These are phyloP conservation scores for Coleophoma crateriformis DNA, from an alignment of 2,329 filamentous ascomycete species.

Conservation along the genomic window DNA sequence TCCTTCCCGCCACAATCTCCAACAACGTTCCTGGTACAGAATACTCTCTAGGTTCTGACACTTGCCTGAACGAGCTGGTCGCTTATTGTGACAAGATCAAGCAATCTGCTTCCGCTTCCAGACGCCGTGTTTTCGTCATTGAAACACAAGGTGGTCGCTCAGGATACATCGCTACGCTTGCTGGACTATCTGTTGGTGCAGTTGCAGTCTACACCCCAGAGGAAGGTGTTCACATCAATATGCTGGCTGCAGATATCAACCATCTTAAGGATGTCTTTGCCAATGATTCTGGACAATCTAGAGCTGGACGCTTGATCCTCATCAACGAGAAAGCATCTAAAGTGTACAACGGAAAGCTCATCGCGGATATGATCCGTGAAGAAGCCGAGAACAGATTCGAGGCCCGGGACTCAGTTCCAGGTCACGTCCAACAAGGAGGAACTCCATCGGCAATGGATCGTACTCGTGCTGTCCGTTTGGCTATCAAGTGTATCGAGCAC, in stretches of 20 bases:
- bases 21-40: slow-evolving; percentile 98
- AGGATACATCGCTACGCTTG: slow-evolving; percentile 88
- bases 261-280: slow-evolving; percentile 82
- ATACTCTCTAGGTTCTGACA: slow-evolving; percentile 94
- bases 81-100: slow-evolving; percentile 96
- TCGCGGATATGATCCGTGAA: slow-evolving; percentile 92
- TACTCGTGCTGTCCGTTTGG: slow-evolving; percentile 82
- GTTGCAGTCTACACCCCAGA: slow-evolving; percentile 94
- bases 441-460: slow-evolving; percentile 95
- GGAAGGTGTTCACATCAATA: slow-evolving; percentile 89
- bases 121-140: slow-evolving; percentile 92
- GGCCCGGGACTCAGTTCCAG: slow-evolving; percentile 83
- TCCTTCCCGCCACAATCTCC: slow-evolving; percentile 93
- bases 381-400: slow-evolving; percentile 92
- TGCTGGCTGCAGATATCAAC: slow-evolving; percentile 85
- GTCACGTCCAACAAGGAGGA: slow-evolving; percentile 91
- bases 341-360: slow-evolving; percentile 87
- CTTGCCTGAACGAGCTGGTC: slow-evolving; percentile 91
- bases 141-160: slow-evolving; percentile 95
- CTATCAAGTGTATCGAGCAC: slow-evolving; percentile 91
- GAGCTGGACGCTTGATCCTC: slow-evolving; percentile 91
- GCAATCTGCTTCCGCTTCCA: slow-evolving; percentile 90
- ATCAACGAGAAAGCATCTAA: slow-evolving; percentile 90
- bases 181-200: slow-evolving; percentile 86
- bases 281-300: slow-evolving; percentile 79